These are phyloP conservation scores for Rhytidhysteron rufulum DNA, from an alignment of 2,329 filamentous ascomycete genomes.

Conservation along the genomic window DNA sequence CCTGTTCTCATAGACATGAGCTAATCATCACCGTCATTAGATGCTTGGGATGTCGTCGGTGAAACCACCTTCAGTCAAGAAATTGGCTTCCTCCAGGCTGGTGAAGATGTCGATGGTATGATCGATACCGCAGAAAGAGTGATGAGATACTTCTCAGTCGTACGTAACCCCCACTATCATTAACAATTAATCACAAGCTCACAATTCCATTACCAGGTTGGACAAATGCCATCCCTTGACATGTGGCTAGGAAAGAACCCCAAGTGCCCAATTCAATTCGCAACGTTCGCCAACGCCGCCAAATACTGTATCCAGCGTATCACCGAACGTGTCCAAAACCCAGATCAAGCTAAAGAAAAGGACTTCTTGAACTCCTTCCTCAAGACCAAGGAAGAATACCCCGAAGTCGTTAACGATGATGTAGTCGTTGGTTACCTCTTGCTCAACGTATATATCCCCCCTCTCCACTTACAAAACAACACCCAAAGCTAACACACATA, in stretches of 20 bases:
- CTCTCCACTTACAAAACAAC: neutral
- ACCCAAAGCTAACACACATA: too few species aligned
- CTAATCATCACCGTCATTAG: conserved; percentile 2
- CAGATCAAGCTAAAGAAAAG: conserved; percentile 8
- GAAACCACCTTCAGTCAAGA: conserved; percentile 39
- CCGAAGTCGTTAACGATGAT: conserved; percentile 22
- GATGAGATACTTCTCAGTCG: conserved; percentile 17
- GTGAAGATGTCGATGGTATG: conserved; percentile 35
- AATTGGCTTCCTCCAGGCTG: conserved; percentile 42
- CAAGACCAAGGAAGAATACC: conserved; percentile 10
- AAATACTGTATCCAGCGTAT: conserved; percentile 16
- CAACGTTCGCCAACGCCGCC: conserved; percentile 14
- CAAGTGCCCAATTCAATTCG: conserved; percentile 10
- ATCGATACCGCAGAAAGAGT: conserved; percentile 12
- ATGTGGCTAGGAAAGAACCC: conserved; percentile 18
- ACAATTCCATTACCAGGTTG: conserved; percentile 9
- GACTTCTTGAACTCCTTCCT: conserved; percentile 19
- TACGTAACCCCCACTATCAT: conserved; percentile 5
- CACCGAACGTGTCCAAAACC: conserved; percentile 11
- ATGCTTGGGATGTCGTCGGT: conserved; percentile 37
- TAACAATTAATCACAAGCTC: neutral
- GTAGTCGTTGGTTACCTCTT: conserved; percentile 30
- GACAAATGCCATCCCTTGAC: conserved; percentile 28
- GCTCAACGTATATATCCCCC: conserved; percentile 19
- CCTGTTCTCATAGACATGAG: too few species aligned